These are phyloP conservation scores for Cutaneotrichosporon cyanovorans DNA, from an alignment of 1,284 basidiomycete genomes.

Conservation along the genomic window DNA sequence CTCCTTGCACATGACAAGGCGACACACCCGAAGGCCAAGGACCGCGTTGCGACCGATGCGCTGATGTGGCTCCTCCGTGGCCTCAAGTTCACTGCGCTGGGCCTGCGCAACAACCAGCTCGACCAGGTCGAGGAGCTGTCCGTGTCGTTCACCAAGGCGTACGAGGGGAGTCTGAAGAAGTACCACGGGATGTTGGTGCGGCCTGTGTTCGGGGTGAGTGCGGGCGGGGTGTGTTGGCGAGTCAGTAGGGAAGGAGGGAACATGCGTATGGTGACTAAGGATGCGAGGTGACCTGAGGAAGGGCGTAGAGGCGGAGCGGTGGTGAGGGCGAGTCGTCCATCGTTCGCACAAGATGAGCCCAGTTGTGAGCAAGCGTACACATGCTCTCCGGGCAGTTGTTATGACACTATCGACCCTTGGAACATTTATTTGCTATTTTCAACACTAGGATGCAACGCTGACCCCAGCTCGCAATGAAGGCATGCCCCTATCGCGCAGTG, in stretches of 20 bases:
- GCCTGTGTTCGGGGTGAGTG: constrained; percentile 73
- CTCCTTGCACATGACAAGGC: constrained; percentile 77
- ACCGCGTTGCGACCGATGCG: constrained; percentile 68
- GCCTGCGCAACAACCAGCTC: constrained; percentile 64
- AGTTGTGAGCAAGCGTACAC: too few species aligned
- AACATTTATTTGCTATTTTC: too few species aligned
- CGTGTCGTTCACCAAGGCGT: constrained; percentile 71
- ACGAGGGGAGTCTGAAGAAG: constrained; percentile 72
- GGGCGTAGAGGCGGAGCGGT: too few species aligned
- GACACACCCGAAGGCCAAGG: constrained; percentile 32
- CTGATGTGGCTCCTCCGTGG: constrained; percentile 89
- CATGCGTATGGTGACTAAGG: too few species aligned
- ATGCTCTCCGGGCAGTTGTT: too few species aligned
- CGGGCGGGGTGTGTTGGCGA: too few species aligned
- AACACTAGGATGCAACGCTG: background rate
- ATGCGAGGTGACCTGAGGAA: too few species aligned
- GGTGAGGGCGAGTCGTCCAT: too few species aligned
- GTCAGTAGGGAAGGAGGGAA: too few species aligned
- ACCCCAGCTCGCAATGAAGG: constrained; percentile 83
- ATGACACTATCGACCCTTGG: too few species aligned
- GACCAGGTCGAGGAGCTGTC: constrained; percentile 66
- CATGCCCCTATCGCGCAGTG: constrained; percentile 82
- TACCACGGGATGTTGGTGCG: constrained; percentile 84
- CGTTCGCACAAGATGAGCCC: too few species aligned
- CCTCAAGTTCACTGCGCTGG: constrained; percentile 81